A percentile compares a stretch with the other conserved stretches of the same genome.
Evolutionary conservation across 768 basidiomycete genomes (phyloP).

Genomic region (Macrolepiota dolichaula): DNA sequence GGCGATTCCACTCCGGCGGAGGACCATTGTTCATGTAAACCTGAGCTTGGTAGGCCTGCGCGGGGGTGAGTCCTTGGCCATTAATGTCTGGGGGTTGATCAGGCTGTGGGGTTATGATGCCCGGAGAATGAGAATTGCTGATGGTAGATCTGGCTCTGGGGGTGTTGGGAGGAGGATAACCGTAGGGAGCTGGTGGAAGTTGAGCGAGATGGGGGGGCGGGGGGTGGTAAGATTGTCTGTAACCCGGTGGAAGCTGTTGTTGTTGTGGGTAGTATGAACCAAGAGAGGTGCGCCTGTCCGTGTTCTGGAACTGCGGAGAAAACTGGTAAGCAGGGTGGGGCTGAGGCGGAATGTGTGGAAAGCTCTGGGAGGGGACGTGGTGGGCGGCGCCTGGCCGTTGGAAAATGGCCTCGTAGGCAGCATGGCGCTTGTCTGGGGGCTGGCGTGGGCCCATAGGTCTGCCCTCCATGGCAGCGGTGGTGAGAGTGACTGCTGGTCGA

Average conservation of each 20-base stretch:
- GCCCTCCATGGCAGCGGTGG: slow-evolving; percentile 33
- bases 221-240: slow-evolving; percentile 40
- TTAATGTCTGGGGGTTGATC: slow-evolving; percentile 52
- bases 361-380: slow-evolving; percentile 34
- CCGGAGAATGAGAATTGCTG: slow-evolving; percentile 33
- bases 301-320: slow-evolving; percentile 23
- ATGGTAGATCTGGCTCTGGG: slow-evolving; percentile 50
- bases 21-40: slow-evolving; percentile 46
- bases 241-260: slow-evolving; percentile 19
- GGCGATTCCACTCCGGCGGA: slow-evolving; percentile 25
- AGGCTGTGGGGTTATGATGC: slow-evolving; percentile 42
- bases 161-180: slow-evolving; percentile 26
- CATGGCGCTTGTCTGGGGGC: slow-evolving; percentile 69
- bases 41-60: slow-evolving; percentile 81
- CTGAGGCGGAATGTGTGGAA: slow-evolving; percentile 24
- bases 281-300: slow-evolving; percentile 48
- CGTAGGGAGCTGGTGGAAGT: slow-evolving; percentile 24
- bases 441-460: slow-evolving; percentile 53
- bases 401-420: slow-evolving; percentile 87
- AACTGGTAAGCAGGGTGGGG: slow-evolving; percentile 17
- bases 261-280: slow-evolving; percentile 28
- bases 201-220: slow-evolving; percentile 22
- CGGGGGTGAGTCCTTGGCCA: slow-evolving; percentile 60
- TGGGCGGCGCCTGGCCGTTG: slow-evolving; percentile 65
- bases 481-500: slow-evolving; percentile 7